These are phyloP conservation scores for Acanthamoeba royreba DNA, from an alignment of 208 protist species.

Conservation along the genomic window DNA sequence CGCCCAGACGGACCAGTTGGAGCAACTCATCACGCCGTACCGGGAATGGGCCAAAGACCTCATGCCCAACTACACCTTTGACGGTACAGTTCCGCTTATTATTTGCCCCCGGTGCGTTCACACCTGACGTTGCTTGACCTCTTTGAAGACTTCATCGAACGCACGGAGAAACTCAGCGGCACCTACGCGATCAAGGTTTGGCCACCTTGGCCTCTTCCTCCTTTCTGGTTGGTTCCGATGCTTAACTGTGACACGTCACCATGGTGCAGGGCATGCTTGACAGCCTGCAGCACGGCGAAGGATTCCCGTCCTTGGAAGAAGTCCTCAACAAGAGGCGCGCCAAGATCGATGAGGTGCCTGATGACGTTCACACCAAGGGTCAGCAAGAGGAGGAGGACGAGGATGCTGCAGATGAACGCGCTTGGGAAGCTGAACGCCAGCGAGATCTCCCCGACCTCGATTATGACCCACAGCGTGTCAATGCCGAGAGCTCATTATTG, in stretches of 20 bases:
- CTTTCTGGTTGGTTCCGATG: neutral
- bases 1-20: neutral
- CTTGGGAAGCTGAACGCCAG: neutral
- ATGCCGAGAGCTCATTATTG: neutral
- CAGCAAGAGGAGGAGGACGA: neutral
- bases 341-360: neutral
- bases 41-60: neutral
- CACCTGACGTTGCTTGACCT: neutral
- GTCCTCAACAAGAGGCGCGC: neutral
- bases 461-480: neutral
- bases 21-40: neutral
- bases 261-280: neutral
- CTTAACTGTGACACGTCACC: neutral
- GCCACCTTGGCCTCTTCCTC: neutral
- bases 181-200: neutral
- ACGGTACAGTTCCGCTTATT: neutral
- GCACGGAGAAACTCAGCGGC: neutral
- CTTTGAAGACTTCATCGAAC: neutral
- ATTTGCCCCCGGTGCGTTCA: neutral
- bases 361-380: too few species aligned
- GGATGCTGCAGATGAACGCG: neutral
- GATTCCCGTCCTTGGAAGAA: neutral
- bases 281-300: neutral
- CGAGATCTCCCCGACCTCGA: neutral
- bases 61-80: constrained; percentile 14